A percentile compares a stretch with the other conserved stretches of the same genome.
These are phyloP conservation scores for Martiniozyma abietophila DNA, from an alignment of 805 yeast genomes.

Conservation along the genomic window DNA sequence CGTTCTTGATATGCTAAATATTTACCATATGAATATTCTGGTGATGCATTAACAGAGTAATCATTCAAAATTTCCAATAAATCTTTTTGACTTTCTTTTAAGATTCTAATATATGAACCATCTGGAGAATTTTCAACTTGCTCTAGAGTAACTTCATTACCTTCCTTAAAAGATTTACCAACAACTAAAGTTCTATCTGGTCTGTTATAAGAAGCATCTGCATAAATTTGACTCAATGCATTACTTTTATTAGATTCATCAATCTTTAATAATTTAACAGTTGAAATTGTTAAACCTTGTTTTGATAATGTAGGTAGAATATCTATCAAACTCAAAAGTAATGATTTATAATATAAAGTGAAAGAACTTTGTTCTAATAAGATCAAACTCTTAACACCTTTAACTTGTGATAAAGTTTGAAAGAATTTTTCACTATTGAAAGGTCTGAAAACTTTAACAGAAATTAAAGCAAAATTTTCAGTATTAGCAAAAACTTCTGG, in stretches of 20 bases:
- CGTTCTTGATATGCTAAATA: slow-evolving; percentile 51
- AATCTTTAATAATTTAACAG: slow-evolving; percentile 42
- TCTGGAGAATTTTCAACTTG: slow-evolving; percentile 55
- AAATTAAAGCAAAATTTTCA: slow-evolving; percentile 33
- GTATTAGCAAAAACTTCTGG: slow-evolving; percentile 20
- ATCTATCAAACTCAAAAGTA: slow-evolving; percentile 67
- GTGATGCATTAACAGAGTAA: slow-evolving; percentile 52
- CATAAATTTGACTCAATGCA: slow-evolving; percentile 2
- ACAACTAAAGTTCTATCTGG: slow-evolving; percentile 59
- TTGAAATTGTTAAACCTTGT: slow-evolving; percentile 45
- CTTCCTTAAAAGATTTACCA: slow-evolving; percentile 35
- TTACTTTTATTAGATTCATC: slow-evolving; percentile 30
- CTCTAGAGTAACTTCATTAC: slow-evolving; percentile 12
- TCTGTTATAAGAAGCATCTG: slow-evolving; percentile 29
- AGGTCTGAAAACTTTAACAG: slow-evolving; percentile 65
- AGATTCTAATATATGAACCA: slow-evolving; percentile 65
- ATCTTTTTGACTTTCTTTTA: slow-evolving; percentile 43
- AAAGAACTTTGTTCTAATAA: slow-evolving; percentile 58
- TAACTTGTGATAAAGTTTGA: slow-evolving; percentile 22
- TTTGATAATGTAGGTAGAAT: slow-evolving; percentile 37
- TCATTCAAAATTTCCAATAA: slow-evolving; percentile 47
- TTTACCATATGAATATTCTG: slow-evolving; percentile 83
- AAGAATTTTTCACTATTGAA: slow-evolving; percentile 48
- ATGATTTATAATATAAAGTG: slow-evolving; percentile 27
- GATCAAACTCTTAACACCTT: slow-evolving; percentile 29